Evolutionary conservation across 2,329 filamentous ascomycete genomes (phyloP).

Genomic region (Emmonsiellopsis sp.): DNA sequence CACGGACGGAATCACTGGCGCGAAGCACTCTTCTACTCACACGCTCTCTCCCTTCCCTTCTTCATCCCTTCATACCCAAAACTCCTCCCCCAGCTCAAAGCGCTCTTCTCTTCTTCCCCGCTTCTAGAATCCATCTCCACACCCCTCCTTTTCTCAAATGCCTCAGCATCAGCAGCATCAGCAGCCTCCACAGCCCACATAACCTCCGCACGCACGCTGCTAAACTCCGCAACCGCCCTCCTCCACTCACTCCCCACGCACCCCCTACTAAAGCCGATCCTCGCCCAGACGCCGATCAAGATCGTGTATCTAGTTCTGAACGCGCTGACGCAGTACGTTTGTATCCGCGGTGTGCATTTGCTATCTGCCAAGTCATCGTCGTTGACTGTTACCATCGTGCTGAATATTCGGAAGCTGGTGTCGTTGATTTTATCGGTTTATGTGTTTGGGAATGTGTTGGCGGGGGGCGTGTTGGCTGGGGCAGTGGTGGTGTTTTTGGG

Average conservation of each 20-base stretch:
- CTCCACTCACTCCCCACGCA: conserved; percentile 14
- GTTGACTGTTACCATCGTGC: conserved; percentile 88
- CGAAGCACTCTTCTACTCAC: conserved; percentile 93
- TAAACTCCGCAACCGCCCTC: conserved; percentile 46
- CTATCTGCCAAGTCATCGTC: conserved; percentile 81
- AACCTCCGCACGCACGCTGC: conserved; percentile 47
- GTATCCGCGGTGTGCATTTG: conserved; percentile 93
- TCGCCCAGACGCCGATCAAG: conserved; percentile 25
- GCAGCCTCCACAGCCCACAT: neutral
- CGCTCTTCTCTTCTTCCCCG: conserved; percentile 26
- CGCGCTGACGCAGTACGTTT: conserved; percentile 84
- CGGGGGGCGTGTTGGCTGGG: conserved; percentile 67
- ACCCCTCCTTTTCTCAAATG: neutral
- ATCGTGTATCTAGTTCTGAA: conserved; percentile 34
- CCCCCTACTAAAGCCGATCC: conserved; percentile 16
- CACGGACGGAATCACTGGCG: conserved; percentile 81
- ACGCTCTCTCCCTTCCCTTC: conserved; percentile 40
- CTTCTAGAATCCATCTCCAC: conserved; percentile 18
- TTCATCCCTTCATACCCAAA: conserved; percentile 31
- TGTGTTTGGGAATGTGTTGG: conserved; percentile 80
- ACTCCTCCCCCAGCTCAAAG: conserved; percentile 27
- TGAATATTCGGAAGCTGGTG: conserved; percentile 90
- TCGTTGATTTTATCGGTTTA: conserved; percentile 87
- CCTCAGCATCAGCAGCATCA: conserved; percentile 1
- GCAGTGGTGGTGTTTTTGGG: conserved; percentile 81